phyloP scores from a whole-genome alignment of 768 basidiomycete species.

The Agaricus blazei region DNA sequence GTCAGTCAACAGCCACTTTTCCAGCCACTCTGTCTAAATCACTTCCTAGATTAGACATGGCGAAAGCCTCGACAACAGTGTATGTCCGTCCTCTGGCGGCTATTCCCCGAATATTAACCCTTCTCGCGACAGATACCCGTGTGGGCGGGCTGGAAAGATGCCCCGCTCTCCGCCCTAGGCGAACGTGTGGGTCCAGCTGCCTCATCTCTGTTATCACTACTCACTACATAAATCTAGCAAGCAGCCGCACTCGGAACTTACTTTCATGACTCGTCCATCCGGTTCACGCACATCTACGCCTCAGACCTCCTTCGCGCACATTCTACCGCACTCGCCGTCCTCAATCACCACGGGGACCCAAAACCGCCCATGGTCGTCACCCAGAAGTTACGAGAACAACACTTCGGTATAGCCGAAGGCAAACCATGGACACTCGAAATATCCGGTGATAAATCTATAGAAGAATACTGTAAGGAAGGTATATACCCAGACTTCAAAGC shows the following conservation, averaged over 20 bases:
- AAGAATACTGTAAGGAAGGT: conserved; percentile 42
- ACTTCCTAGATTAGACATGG: conserved; percentile 58
- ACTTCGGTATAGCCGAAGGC: conserved; percentile 72
- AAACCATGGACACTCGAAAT: conserved; percentile 37
- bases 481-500: conserved; percentile 45
- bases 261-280: conserved; percentile 36
- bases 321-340: conserved; percentile 54
- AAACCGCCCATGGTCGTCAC: conserved; percentile 51
- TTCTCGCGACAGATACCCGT: conserved; percentile 27
- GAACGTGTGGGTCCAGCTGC: conserved; percentile 13
- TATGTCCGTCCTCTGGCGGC: conserved; percentile 18
- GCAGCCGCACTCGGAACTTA: conserved; percentile 54
- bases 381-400: conserved; percentile 59
- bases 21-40: conserved; percentile 23
- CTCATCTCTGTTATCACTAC: background rate
- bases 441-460: conserved; percentile 25
- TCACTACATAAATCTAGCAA: conserved; percentile 34
- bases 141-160: conserved; percentile 79
- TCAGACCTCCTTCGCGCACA: conserved; percentile 65
- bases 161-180: conserved; percentile 71
- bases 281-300: conserved; percentile 54
- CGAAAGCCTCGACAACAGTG: conserved; percentile 67
- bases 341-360: conserved; percentile 42
- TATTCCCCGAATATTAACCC: background rate
- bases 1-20: background rate